These are phyloP conservation scores for Calycina herbarum DNA, from an alignment of 2,329 filamentous ascomycete genomes.

Conservation along the genomic window DNA sequence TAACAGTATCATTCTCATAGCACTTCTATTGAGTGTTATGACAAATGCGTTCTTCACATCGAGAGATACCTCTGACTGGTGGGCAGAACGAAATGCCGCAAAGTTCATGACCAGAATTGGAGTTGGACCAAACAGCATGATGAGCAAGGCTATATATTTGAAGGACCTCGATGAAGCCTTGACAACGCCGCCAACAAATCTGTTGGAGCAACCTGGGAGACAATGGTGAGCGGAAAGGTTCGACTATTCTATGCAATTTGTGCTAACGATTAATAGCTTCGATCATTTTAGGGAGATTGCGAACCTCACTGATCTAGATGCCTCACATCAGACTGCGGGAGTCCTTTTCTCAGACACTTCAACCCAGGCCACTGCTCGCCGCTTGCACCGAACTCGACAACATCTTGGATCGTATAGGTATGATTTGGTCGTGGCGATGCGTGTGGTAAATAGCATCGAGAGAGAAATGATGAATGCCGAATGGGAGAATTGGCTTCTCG, in stretches of 20 bases:
- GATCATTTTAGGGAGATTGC: slow-evolving; percentile 61
- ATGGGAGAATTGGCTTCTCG: slow-evolving; percentile 88
- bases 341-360: slow-evolving; percentile 47
- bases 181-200: slow-evolving; percentile 27
- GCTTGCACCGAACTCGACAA: slow-evolving; percentile 78
- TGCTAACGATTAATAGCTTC: slow-evolving; percentile 46
- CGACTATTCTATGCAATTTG: background rate
- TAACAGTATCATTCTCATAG: slow-evolving; percentile 69
- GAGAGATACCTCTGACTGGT: slow-evolving; percentile 75
- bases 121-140: slow-evolving; percentile 72
- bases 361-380: slow-evolving; percentile 55
- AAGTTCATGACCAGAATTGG: slow-evolving; percentile 82
- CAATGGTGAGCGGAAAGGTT: slow-evolving; percentile 45
- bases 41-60: slow-evolving; percentile 76
- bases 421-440: slow-evolving; percentile 85
- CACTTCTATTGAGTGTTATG: slow-evolving; percentile 68
- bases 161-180: slow-evolving; percentile 71
- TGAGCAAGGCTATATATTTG: slow-evolving; percentile 85
- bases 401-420: slow-evolving; percentile 82
- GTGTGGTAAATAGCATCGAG: slow-evolving; percentile 87
- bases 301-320: slow-evolving; percentile 58
- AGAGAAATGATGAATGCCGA: slow-evolving; percentile 81
- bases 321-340: slow-evolving; percentile 54
- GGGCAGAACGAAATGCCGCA: slow-evolving; percentile 76
- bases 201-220: slow-evolving; percentile 42